These are phyloP conservation scores for Gaeumannomyces tritici DNA, from an alignment of 2,329 filamentous ascomycete genomes.

Conservation along the genomic window DNA sequence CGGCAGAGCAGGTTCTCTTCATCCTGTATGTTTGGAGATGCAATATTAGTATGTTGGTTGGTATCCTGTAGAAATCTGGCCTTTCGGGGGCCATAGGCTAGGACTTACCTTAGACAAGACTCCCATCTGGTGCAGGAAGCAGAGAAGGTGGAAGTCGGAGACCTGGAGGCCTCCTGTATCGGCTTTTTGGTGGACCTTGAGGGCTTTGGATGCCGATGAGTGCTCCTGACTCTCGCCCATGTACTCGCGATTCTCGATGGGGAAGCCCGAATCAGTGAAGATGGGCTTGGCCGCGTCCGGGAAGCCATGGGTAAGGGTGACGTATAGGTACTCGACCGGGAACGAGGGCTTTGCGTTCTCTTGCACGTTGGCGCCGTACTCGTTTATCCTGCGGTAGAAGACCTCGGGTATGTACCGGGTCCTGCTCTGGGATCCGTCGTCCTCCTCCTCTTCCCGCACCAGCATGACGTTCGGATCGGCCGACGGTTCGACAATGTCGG, in stretches of 20 bases:
- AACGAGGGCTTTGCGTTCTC: slow-evolving; percentile 96
- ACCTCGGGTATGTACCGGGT: slow-evolving; percentile 93
- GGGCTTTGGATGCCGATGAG: slow-evolving; percentile 54
- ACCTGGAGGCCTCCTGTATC: slow-evolving; percentile 56
- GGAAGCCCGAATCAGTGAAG: slow-evolving; percentile 68
- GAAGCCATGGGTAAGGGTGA: slow-evolving; percentile 94
- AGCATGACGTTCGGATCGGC: slow-evolving; percentile 91
- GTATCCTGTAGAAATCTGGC: too few species aligned
- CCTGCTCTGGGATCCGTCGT: slow-evolving; percentile 56
- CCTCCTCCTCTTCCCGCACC: slow-evolving; percentile 84
- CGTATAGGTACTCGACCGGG: slow-evolving; percentile 90
- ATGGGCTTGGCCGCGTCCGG: slow-evolving; percentile 68
- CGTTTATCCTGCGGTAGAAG: slow-evolving; percentile 91
- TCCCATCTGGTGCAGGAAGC: slow-evolving; percentile 71
- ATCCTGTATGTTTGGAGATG: slow-evolving; percentile 49
- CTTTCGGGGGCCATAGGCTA: too few species aligned
- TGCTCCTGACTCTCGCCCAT: slow-evolving; percentile 82
- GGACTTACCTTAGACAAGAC: slow-evolving; percentile 71
- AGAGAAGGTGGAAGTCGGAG: slow-evolving; percentile 92
- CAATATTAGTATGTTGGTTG: not conserved
- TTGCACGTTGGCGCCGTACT: slow-evolving; percentile 92
- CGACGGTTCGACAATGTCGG: slow-evolving; percentile 90
- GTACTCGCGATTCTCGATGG: slow-evolving; percentile 82
- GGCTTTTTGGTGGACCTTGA: slow-evolving; percentile 50
- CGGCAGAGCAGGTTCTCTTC: slow-evolving; percentile 81